Evolutionary conservation across 2,329 filamentous ascomycete genomes (phyloP).

Genomic region (Aureobasidium melanogenum): DNA sequence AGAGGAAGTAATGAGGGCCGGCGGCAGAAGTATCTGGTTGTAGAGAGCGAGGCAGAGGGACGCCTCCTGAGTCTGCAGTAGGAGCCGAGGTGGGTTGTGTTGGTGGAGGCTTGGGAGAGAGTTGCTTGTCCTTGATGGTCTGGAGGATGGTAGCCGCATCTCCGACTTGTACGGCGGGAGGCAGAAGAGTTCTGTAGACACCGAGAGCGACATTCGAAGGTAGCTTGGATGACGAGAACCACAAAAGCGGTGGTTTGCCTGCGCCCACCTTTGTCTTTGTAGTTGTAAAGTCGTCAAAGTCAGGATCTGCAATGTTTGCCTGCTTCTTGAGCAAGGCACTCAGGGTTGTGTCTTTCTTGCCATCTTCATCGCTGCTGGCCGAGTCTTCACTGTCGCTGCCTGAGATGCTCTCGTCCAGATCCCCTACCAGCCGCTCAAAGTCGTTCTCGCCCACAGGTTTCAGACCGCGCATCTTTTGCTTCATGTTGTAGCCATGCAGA

Average conservation of each 20-base stretch:
- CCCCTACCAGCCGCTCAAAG: conserved; percentile 76
- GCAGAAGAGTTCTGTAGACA: conserved; percentile 75
- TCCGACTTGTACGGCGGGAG: conserved; percentile 59
- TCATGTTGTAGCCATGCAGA: conserved; percentile 87
- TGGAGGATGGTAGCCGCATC: conserved; percentile 51
- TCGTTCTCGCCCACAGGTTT: conserved; percentile 67
- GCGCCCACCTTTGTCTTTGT: conserved; percentile 43
- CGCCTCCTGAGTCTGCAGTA: conserved; percentile 47
- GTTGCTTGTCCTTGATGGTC: conserved; percentile 66
- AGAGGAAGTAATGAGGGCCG: conserved; percentile 84
- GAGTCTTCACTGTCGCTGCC: conserved; percentile 67
- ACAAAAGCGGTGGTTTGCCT: conserved; percentile 68
- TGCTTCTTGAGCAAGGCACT: conserved; percentile 74
- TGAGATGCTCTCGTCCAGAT: conserved; percentile 85
- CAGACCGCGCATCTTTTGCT: conserved; percentile 72
- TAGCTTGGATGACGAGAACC: conserved; percentile 70
- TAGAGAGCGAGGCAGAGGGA: conserved; percentile 38
- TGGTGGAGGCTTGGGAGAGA: conserved; percentile 50
- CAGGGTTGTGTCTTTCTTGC: conserved; percentile 59
- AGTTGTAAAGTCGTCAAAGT: conserved; percentile 34
- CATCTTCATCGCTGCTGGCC: conserved; percentile 53
- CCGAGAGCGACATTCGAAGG: conserved; percentile 75
- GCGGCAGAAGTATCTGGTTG: conserved; percentile 45
- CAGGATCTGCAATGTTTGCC: conserved; percentile 57
- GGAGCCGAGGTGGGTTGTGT: conserved; percentile 33